phyloP scores from a whole-genome alignment of 2,329 filamentous ascomycete genomes.

The Berkeleyomyces rouxiae region DNA sequence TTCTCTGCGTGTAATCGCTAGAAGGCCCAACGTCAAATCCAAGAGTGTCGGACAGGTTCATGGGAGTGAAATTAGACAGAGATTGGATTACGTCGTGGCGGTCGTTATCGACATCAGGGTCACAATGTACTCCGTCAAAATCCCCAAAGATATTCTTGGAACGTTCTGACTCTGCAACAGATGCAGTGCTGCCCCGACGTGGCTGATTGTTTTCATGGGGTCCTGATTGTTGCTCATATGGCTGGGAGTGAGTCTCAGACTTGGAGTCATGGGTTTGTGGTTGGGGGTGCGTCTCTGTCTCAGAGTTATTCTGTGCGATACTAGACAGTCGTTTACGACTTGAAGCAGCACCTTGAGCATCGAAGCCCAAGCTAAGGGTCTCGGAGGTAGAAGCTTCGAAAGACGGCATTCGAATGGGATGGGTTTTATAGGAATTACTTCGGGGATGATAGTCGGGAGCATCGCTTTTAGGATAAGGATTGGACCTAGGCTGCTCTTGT shows the following conservation, averaged over 20 bases:
- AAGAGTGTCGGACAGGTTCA: slow-evolving; percentile 5
- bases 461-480: not conserved
- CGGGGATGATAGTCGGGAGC: not conserved
- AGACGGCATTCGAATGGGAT: not conserved
- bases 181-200: not conserved
- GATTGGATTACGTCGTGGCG: not conserved
- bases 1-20: not conserved
- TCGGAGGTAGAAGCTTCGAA: slow-evolving; percentile 9
- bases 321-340: not conserved
- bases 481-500: not conserved
- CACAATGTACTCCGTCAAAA: slow-evolving; percentile 67
- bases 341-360: slow-evolving; percentile 1
- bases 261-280: not conserved
- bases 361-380: slow-evolving; percentile 7
- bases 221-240: not conserved
- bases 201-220: not conserved
- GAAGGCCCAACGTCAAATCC: not conserved
- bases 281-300: not conserved
- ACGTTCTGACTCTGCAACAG: slow-evolving; percentile 42
- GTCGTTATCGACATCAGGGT: slow-evolving; percentile 28
- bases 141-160: slow-evolving; percentile 53
- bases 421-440: not conserved
- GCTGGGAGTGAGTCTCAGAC: not conserved
- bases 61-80: not conserved
- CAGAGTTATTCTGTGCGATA: not conserved